Evolutionary conservation across 2,329 filamentous ascomycete species (phyloP).

Genomic region (Elsinoe ampelina): DNA sequence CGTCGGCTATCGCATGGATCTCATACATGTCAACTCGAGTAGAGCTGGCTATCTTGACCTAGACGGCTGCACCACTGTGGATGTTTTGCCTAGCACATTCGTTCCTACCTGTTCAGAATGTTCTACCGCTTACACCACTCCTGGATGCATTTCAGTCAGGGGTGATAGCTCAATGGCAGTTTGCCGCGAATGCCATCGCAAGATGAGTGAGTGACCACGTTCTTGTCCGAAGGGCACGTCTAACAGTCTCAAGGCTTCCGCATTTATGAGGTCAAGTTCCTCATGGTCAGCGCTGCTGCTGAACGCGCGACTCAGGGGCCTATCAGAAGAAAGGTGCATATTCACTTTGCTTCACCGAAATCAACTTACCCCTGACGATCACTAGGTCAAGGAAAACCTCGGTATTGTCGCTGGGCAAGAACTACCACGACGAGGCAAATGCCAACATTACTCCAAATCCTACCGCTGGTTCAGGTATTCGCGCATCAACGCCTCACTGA

Average conservation of each 20-base stretch:
- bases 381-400: constrained; percentile 41
- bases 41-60: constrained; percentile 71
- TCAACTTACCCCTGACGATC: constrained; percentile 11
- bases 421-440: constrained; percentile 44
- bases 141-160: constrained; percentile 61
- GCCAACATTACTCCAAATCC: constrained; percentile 45
- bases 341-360: not conserved
- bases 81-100: constrained; percentile 72
- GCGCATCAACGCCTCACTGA: not conserved
- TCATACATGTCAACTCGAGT: constrained; percentile 64
- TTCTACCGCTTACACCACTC: constrained; percentile 54
- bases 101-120: constrained; percentile 68
- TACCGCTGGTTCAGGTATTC: constrained; percentile 48
- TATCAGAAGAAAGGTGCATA: constrained; percentile 22
- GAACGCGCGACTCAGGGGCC: constrained; percentile 24
- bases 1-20: constrained; percentile 47
- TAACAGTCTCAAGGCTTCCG: constrained; percentile 47
- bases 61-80: constrained; percentile 62
- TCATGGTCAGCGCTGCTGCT: constrained; percentile 51
- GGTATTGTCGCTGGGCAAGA: constrained; percentile 47
- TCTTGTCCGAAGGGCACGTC: not conserved
- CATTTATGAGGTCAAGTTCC: constrained; percentile 68
- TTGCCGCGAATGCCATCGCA: constrained; percentile 69
- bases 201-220: constrained; percentile 49
- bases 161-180: constrained; percentile 65